A percentile compares a stretch with the other conserved stretches of the same genome.
Conservation (phyloP, 108 stramenopile species). For the Nitzschia sp. region DNA sequence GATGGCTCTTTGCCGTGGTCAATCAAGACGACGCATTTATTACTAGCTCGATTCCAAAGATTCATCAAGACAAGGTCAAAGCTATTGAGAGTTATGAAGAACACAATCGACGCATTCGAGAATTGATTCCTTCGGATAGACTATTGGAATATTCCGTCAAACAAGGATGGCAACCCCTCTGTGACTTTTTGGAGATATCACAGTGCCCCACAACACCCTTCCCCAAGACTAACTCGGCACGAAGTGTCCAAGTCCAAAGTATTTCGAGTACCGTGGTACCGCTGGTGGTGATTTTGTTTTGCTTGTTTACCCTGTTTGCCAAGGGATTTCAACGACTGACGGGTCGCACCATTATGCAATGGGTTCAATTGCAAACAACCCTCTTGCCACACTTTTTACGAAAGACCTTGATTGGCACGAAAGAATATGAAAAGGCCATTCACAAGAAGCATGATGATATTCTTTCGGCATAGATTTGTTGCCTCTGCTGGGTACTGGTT, state of each 20-base stretch:
- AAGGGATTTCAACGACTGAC: conserved; percentile 45
- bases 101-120: conserved; percentile 64
- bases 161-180: conserved; percentile 79
- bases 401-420: conserved; percentile 2
- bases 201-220: conserved; percentile 69
- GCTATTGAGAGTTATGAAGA: conserved; percentile 66
- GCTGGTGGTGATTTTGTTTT: conserved; percentile 44
- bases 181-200: conserved; percentile 65
- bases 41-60: conserved; percentile 48
- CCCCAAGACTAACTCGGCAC: conserved; percentile 74
- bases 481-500: neutral
- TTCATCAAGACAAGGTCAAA: conserved; percentile 56
- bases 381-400: neutral
- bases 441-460: conserved; percentile 8
- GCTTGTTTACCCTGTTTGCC: conserved; percentile 51
- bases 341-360: conserved; percentile 54
- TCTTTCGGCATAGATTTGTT: too few species aligned
- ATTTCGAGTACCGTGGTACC: conserved; percentile 55
- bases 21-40: conserved; percentile 69
- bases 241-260: conserved; percentile 62
- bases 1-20: conserved; percentile 76
- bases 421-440: conserved; percentile 1
- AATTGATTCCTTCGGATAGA: conserved; percentile 58
- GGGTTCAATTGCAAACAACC: conserved; percentile 35
- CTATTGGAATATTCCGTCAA: conserved; percentile 76